Conservation (phyloP, 2,329 filamentous ascomycete species). For the Ceratocystis colombiana region DNA sequence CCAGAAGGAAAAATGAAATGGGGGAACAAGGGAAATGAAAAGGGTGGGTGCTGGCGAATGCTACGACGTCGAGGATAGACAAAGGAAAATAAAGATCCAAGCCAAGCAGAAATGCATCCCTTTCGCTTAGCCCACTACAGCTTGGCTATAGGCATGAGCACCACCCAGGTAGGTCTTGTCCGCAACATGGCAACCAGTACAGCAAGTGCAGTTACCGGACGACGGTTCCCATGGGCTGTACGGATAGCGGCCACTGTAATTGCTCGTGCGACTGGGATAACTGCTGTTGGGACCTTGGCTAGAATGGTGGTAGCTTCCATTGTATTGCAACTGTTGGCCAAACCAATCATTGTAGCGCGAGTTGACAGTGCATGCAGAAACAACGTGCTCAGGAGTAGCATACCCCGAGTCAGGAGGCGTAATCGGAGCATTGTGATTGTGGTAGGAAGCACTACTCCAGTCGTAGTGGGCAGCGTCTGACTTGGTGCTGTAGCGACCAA, state of each 20-base stretch:
- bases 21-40: constrained; percentile 19
- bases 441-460: constrained; percentile 25
- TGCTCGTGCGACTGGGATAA: constrained; percentile 36
- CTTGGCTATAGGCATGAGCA: constrained; percentile 40
- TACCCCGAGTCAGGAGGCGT: constrained; percentile 54
- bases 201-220: constrained; percentile 42
- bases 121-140: constrained; percentile 43
- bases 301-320: constrained; percentile 37
- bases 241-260: constrained; percentile 38
- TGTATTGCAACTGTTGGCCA: constrained; percentile 37
- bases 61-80: not conserved
- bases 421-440: constrained; percentile 36
- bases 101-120: constrained; percentile 26
- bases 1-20: constrained; percentile 7
- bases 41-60: not conserved
- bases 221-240: constrained; percentile 46
- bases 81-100: constrained; percentile 26
- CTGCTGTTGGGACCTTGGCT: constrained; percentile 29
- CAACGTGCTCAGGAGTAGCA: constrained; percentile 49
- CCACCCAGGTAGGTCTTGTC: constrained; percentile 40
- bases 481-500: constrained; percentile 35
- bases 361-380: constrained; percentile 46
- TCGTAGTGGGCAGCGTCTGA: constrained; percentile 23
- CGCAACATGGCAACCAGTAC: constrained; percentile 36
- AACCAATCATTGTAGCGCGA: constrained; percentile 51